A percentile compares a stretch with the other conserved stretches of the same genome.
Conservation (phyloP, 176 grass and related monocot genomes). For the Rhynchospora pubera region DNA sequence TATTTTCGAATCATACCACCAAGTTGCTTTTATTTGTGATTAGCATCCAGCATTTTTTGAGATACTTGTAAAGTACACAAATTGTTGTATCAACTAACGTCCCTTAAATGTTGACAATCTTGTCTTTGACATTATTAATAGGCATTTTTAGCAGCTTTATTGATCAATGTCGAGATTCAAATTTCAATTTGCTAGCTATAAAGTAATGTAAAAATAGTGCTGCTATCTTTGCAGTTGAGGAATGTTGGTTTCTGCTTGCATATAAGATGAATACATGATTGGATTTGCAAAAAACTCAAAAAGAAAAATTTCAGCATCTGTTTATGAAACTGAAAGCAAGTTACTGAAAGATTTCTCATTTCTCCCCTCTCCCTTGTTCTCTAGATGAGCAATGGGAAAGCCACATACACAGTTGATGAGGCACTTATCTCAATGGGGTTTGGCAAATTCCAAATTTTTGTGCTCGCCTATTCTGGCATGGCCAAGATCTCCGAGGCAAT, state of each 20-base stretch:
- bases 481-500: slow-evolving; percentile 93
- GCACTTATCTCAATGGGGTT: slow-evolving; percentile 75
- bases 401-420: slow-evolving; percentile 86
- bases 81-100: not conserved
- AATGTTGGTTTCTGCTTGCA: not conserved
- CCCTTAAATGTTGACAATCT: not conserved
- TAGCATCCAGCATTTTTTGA: not conserved
- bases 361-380: slow-evolving; percentile 16
- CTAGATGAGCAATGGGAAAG: slow-evolving; percentile 57
- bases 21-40: not conserved
- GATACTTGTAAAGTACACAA: not conserved
- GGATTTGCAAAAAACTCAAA: not conserved
- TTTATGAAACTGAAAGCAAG: not conserved
- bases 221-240: not conserved
- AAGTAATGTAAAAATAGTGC: not conserved
- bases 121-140: not conserved
- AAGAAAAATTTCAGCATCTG: not conserved
- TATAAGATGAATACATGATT: not conserved
- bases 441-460: slow-evolving; percentile 84
- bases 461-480: slow-evolving; percentile 89
- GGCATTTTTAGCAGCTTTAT: not conserved
- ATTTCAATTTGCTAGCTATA: not conserved
- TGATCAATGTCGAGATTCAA: not conserved
- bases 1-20: not conserved
- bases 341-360: not conserved